phyloP scores from a whole-genome alignment of 345 rosid genomes.

The Salix udensis region DNA sequence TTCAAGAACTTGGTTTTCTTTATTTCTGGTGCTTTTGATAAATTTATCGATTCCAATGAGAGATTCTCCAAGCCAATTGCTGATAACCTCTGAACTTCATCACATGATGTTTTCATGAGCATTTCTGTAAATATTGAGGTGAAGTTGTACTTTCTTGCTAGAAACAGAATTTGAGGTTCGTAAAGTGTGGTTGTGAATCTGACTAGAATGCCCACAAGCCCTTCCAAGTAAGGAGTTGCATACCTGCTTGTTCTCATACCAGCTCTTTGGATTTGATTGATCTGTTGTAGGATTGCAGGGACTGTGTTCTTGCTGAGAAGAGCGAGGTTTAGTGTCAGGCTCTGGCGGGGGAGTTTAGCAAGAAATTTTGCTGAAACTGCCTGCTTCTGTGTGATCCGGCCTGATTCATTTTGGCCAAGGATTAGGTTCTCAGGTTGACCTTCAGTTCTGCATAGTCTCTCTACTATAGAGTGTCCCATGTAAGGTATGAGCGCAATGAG shows the following conservation, averaged over 20 bases:
- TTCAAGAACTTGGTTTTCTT: constrained; percentile 46
- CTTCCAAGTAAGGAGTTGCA: constrained; percentile 65
- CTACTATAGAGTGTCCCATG: constrained; percentile 65
- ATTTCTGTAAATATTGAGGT: constrained; percentile 65
- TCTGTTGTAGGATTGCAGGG: constrained; percentile 49
- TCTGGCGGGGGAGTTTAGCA: constrained; percentile 77
- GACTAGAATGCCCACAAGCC: constrained; percentile 74
- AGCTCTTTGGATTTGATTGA: constrained; percentile 48
- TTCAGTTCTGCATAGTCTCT: constrained; percentile 66
- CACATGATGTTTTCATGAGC: constrained; percentile 66
- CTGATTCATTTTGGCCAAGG: constrained; percentile 31
- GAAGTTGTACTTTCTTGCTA: constrained; percentile 65
- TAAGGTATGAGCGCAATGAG: constrained; percentile 57
- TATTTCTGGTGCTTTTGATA: constrained; percentile 49
- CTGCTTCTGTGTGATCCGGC: constrained; percentile 60
- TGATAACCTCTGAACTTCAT: constrained; percentile 77
- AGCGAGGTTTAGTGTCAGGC: constrained; percentile 69
- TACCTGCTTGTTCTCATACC: constrained; percentile 65
- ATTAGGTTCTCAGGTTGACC: constrained; percentile 77
- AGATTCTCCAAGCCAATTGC: constrained; percentile 80
- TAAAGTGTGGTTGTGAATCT: constrained; percentile 82
- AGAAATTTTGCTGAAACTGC: constrained; percentile 71
- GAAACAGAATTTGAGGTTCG: constrained; percentile 56
- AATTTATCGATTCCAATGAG: constrained; percentile 55
- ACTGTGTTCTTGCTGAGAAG: constrained; percentile 47